Evolutionary conservation across 768 basidiomycete genomes (phyloP), one percentile per base, ranked within the genome.

Genomic region (Mycena haematopus): DNA sequence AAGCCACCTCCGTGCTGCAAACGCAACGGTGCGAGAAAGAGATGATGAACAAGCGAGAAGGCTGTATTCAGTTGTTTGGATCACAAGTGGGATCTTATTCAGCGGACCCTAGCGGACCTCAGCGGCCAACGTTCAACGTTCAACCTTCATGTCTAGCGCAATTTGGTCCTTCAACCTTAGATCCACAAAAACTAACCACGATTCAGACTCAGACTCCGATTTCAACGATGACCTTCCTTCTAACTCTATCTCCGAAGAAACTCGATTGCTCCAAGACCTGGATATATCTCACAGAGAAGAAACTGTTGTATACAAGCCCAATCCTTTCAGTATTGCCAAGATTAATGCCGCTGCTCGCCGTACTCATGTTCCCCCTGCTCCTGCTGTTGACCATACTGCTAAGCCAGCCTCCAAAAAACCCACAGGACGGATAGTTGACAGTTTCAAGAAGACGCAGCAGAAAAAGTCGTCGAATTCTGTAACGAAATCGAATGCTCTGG

Each of bases 281-380:
- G 89, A 92, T 65, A 74, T 92, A 1, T 82, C 87, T 0, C 69
- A 76, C 2, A 79, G 91, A 50, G 75, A 83, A 55, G 91, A 92
- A 56, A 72, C 79, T 33, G 90, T 87, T 1, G 71, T 77, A 7
- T 92, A 86, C 76, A 89, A 85, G 52, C 84, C 90, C 0, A 93
- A 92, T 69, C 92, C 92, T 0, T 93, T 91, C 82, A 85, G 84
- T 58, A 91, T 93, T 58, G 91, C 92, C 4, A 89, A 86, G 68
- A 86, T 90, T 31, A 93, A 93, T 65, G 92, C 91, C 45, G 84
- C 84, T 0, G 78, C 80, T 35, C 84, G 90, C 14, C 54, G 72
- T 36, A 52, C 44, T 11, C 42, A 25, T 54, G 25, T 36, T 29
- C 17, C 63, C 10, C n/a, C 60, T 38, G 8, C 33, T 6, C 42